These are phyloP conservation scores for Ambrosia artemisiifolia DNA, from an alignment of 129 eudicot species.

Conservation along the genomic window DNA sequence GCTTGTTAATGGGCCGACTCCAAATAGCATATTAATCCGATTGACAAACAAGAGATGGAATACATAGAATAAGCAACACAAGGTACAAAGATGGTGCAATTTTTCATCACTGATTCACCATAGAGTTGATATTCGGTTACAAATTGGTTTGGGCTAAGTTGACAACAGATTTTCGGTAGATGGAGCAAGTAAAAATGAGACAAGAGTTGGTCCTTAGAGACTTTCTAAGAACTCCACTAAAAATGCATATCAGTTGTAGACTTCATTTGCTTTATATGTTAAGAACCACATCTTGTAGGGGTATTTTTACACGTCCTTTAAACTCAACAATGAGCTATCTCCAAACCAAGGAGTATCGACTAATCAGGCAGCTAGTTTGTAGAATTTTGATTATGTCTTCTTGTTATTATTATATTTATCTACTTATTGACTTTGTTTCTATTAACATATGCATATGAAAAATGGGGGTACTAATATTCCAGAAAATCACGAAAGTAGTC, in stretches of 20 bases:
- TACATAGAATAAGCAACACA: background rate
- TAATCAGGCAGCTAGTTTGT: constrained; percentile 1
- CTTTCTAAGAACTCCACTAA: background rate
- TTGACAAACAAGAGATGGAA: background rate
- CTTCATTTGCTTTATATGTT: background rate
- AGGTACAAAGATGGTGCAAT: background rate
- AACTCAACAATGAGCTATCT: constrained; percentile 1
- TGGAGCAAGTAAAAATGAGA: background rate
- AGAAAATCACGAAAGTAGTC: too few species aligned
- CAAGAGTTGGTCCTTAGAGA: background rate
- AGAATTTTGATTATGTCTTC: background rate
- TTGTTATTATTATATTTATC: background rate
- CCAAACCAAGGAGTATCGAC: background rate
- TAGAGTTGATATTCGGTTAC: background rate
- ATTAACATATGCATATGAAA: background rate
- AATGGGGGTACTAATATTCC: background rate
- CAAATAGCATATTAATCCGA: background rate
- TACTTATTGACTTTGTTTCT: constrained; percentile 7
- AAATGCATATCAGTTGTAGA: constrained; percentile 6
- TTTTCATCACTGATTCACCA: background rate
- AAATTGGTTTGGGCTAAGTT: background rate
- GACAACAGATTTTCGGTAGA: background rate
- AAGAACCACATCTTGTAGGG: constrained; percentile 8
- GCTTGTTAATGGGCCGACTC: too few species aligned
- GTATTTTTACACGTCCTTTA: background rate